A percentile compares a stretch with the other conserved stretches of the same genome.
Evolutionary conservation across 2,329 filamentous ascomycete genomes (phyloP).

Genomic region (Pseudocercospora ulei): DNA sequence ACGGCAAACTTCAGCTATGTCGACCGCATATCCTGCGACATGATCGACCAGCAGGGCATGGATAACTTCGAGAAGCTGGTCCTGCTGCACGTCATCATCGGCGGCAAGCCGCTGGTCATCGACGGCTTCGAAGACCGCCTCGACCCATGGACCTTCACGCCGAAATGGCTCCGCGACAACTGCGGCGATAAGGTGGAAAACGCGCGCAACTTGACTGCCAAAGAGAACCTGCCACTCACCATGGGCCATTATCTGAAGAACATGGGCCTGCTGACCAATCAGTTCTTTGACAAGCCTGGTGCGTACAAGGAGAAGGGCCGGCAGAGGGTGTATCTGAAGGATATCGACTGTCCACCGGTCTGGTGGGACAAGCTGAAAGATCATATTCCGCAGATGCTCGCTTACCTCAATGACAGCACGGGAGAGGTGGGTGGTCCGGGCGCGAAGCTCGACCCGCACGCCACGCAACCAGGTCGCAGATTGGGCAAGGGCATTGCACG

Average conservation of each 20-base stretch:
- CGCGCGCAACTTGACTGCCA: constrained; percentile 67
- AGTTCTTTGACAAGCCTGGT: constrained; percentile 57
- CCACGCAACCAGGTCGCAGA: constrained; percentile 37
- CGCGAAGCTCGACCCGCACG: constrained; percentile 42
- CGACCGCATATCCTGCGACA: constrained; percentile 64
- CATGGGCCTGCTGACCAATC: constrained; percentile 71
- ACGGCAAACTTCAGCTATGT: constrained; percentile 82
- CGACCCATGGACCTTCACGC: constrained; percentile 67
- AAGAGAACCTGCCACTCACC: constrained; percentile 69
- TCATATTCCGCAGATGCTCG: constrained; percentile 69
- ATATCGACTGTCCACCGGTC: constrained; percentile 84
- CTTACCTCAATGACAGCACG: constrained; percentile 79
- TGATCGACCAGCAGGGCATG: constrained; percentile 66
- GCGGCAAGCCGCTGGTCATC: constrained; percentile 80
- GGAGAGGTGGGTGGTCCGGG: constrained; percentile 49
- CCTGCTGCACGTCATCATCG: constrained; percentile 68
- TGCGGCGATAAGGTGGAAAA: constrained; percentile 75
- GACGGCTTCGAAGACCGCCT: constrained; percentile 74
- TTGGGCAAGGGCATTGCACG: constrained; percentile 54
- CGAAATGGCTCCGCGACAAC: constrained; percentile 67
- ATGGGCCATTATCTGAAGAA: constrained; percentile 84
- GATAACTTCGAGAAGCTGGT: constrained; percentile 80
- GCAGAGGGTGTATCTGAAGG: constrained; percentile 88
- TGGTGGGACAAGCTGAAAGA: constrained; percentile 75
- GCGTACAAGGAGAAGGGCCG: constrained; percentile 70